Conservation (phyloP, 805 yeast genomes). For the Saturnispora mendoncae region DNA sequence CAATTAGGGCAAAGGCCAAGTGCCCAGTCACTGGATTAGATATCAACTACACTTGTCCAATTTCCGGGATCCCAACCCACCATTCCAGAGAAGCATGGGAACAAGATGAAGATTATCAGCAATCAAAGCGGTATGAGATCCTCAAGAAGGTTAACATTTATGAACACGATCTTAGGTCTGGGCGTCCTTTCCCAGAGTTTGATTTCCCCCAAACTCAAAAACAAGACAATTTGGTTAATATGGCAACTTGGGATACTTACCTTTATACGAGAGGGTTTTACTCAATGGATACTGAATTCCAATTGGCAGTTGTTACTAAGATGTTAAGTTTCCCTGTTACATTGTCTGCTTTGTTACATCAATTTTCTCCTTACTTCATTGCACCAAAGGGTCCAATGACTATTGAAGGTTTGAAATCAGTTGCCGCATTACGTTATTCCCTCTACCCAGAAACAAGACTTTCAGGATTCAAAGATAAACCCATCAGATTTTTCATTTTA, state of each 20-base stretch:
- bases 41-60: conserved; percentile 81
- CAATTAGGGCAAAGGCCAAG: conserved; percentile 74
- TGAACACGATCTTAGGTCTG: conserved; percentile 92
- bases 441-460: conserved; percentile 64
- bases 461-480: conserved; percentile 67
- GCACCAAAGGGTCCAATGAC: conserved; percentile 83
- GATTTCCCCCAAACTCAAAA: conserved; percentile 82
- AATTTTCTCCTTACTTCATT: conserved; percentile 73
- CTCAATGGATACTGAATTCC: conserved; percentile 96
- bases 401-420: conserved; percentile 84
- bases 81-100: conserved; percentile 87
- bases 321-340: conserved; percentile 91
- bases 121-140: conserved; percentile 53
- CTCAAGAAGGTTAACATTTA: conserved; percentile 82
- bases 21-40: conserved; percentile 85
- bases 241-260: conserved; percentile 84
- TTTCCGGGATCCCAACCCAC: conserved; percentile 95
- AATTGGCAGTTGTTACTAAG: conserved; percentile 90
- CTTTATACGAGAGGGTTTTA: conserved; percentile 87
- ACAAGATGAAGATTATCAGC: conserved; percentile 64
- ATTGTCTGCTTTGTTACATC: conserved; percentile 73
- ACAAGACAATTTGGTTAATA: conserved; percentile 64
- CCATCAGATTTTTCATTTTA: conserved; percentile 78
- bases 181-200: conserved; percentile 91
- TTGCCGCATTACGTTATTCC: conserved; percentile 88